Base-by-base conservation (phyloP, 1,284 basidiomycete genomes). In the Puccinia polysora region DNA sequence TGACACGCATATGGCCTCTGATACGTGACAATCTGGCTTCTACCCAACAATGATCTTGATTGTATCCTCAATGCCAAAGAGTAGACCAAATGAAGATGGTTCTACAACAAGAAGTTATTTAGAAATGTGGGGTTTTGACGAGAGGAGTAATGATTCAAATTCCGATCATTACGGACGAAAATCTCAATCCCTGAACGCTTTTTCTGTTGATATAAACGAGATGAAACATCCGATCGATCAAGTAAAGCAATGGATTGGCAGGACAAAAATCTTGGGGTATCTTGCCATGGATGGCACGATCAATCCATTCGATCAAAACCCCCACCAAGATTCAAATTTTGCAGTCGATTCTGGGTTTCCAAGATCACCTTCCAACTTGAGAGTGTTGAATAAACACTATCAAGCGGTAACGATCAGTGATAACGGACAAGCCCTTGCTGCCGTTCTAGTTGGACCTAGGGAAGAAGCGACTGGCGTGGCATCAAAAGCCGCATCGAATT, bases 191-290 rank as follows among this genome's bases (percentile, higher is more conserved):
- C 8, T n/a, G n/a, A n/a, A n/a, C n/a, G n/a, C n/a, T n/a, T n/a
- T n/a, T n/a, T n/a, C n/a, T n/a, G 45, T 15, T 47, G 45, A 15
- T 14, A 20, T 47, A 15, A 14, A 23, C 28, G 25, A 14, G 25
- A 30, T n/a, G n/a, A n/a, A n/a, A n/a, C 50, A 55, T 30, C 52
- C 34, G 40, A 2, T 55, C 10, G 20, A 47, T 25, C 38, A 69
- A 30, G 43, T 69, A n/a, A 69, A 59, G 23, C 55, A 60, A 59
- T 69, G 67, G 67, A 34, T 69, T 25, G 67, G 67, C 2, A 47
- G 43, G 52, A 34, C 40, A 5, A 47, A 50, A 50, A 47, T 60
- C 23, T 45, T 69, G 30, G 67, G 67, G 8, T 69, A 69, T 60
- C 53, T 59, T 40, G 53, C 53, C 20, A 59, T 8, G 10, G 67